Percentiles rank a stretch among this genome's conserved stretches.
These are phyloP conservation scores for Yamadazyma endophytica DNA, from an alignment of 805 yeast species.

Conservation along the genomic window DNA sequence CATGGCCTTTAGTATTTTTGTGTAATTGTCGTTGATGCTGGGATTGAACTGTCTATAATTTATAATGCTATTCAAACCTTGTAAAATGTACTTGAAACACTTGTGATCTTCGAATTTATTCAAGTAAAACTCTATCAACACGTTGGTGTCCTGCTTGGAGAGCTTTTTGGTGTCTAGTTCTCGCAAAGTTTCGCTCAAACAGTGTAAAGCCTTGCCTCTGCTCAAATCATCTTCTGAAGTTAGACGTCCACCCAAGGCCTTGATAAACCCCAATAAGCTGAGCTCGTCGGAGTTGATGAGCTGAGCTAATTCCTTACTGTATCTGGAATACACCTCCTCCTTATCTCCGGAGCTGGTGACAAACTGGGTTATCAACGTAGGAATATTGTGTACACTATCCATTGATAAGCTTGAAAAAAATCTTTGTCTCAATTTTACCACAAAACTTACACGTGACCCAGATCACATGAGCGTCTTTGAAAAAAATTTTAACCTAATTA, in stretches of 20 bases:
- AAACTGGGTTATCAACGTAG: conserved; percentile 34
- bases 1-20: conserved; percentile 33
- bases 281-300: conserved; percentile 18
- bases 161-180: conserved; percentile 21
- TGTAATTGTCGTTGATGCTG: conserved; percentile 22
- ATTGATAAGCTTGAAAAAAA: too few species aligned
- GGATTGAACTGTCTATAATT: conserved; percentile 46
- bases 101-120: conserved; percentile 66
- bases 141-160: conserved; percentile 45
- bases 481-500: background rate
- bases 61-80: conserved; percentile 51
- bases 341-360: conserved; percentile 27
- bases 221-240: conserved; percentile 54
- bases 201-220: conserved; percentile 44
- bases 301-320: conserved; percentile 19
- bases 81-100: conserved; percentile 48
- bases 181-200: conserved; percentile 35
- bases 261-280: conserved; percentile 50
- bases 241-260: conserved; percentile 55
- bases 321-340: conserved; percentile 9
- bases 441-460: too few species aligned
- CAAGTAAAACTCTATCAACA: conserved; percentile 52
- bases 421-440: too few species aligned
- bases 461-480: too few species aligned
- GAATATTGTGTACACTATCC: too few species aligned